phyloP scores from a whole-genome alignment of 2,329 filamentous ascomycete genomes.

The Ceratocystis papillata region DNA sequence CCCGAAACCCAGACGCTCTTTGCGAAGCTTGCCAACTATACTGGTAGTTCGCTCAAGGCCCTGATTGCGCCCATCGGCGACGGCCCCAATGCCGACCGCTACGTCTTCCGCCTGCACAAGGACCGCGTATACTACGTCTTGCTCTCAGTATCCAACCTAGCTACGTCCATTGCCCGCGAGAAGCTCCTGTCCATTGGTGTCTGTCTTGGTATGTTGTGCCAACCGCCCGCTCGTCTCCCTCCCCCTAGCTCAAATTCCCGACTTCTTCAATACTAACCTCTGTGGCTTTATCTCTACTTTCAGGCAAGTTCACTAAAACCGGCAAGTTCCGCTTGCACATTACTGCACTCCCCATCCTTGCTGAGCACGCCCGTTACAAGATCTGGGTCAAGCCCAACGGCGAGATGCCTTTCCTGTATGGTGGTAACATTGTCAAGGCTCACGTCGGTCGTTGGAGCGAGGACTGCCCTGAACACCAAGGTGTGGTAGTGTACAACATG shows the following conservation, averaged over 20 bases:
- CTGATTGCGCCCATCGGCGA: slow-evolving; percentile 65
- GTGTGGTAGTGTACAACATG: slow-evolving; percentile 83
- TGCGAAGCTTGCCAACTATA: slow-evolving; percentile 88
- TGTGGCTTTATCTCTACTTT: neutral
- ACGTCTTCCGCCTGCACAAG: slow-evolving; percentile 75
- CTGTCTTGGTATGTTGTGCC: slow-evolving; percentile 50
- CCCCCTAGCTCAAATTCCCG: neutral
- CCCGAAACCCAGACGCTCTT: slow-evolving; percentile 72
- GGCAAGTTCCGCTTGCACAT: slow-evolving; percentile 93
- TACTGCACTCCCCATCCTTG: slow-evolving; percentile 75
- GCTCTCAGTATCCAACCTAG: slow-evolving; percentile 80
- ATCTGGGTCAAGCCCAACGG: slow-evolving; percentile 95
- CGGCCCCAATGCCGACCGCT: slow-evolving; percentile 59
- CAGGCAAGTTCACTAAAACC: slow-evolving; percentile 90
- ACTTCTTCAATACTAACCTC: neutral
- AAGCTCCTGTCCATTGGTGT: slow-evolving; percentile 79
- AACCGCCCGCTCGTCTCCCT: neutral
- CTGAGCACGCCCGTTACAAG: slow-evolving; percentile 88
- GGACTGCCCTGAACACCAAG: slow-evolving; percentile 87
- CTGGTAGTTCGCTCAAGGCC: slow-evolving; percentile 72
- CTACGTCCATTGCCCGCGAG: slow-evolving; percentile 71
- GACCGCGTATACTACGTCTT: slow-evolving; percentile 86
- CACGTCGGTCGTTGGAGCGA: slow-evolving; percentile 73
- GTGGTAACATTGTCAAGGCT: slow-evolving; percentile 67
- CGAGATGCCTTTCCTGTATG: slow-evolving; percentile 95